Base-by-base conservation (phyloP, 768 basidiomycete genomes). In the Auricularia sp. region DNA sequence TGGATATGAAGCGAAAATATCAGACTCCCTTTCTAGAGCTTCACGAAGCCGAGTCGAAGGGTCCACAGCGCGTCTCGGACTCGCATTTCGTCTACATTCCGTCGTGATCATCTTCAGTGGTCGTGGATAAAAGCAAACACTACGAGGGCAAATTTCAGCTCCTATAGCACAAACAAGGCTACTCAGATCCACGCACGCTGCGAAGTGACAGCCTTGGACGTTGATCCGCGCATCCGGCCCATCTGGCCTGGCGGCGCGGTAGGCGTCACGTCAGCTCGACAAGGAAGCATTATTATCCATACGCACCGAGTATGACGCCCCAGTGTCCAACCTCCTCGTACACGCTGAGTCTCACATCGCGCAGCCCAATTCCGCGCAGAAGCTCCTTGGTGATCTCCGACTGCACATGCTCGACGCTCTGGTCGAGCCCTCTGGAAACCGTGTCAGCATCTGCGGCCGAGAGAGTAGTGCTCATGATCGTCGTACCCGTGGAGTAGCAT, bases 381-480 rank as follows among this genome's bases (percentile, higher is more conserved):
- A 70, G 34, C 53, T 70, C 69, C 62, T 70, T 70, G 68, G 68
- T 70, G 14, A 61, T 61, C 47, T 68, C 69, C 23, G 68, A 68
- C 51, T 70, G 69, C n/a, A 61, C 53, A 54, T 67, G 63, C 12
- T 62, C 36, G 33, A 68, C 66, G 29, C 62, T 61, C 47, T 63
- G 63, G 58, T 70, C 69, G 18, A 70, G 65, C 18, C 69, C 69
- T n/a, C 69, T 70, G 42, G 7, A 43, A 21, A 23, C 16, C 14
- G 10, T 29, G 33, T 33, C 54, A 43, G 6, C 33, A 29, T 8
- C 12, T 34, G 35, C 34, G 10, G 10, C 33, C 54, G 43, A 34
- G 14, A 29, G 3, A 29, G 29, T 29, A 29, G 29, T 29, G 29
- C 29, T 29, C 29, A 3, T 29, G 29, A 29, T 29, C 29, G 2